Percentiles rank a stretch among this genome's conserved stretches.
Evolutionary conservation across 2,329 filamentous ascomycete species (phyloP).

Genomic region (Neoscytalidium dimidiatum): DNA sequence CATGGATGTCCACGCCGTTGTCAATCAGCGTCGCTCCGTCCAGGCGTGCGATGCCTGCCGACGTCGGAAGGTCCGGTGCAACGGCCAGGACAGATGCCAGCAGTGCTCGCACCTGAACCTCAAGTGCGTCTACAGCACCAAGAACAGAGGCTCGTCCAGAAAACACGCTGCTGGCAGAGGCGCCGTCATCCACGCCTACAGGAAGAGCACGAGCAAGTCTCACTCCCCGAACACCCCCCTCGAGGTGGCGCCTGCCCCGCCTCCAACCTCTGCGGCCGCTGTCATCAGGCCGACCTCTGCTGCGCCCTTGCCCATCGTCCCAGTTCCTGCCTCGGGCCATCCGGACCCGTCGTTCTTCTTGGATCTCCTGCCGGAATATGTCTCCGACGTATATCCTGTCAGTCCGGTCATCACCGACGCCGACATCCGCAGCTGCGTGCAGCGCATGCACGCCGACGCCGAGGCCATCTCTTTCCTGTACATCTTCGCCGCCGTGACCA

Average conservation of each 20-base stretch:
- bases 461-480: slow-evolving; percentile 47
- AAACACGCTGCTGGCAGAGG: slow-evolving; percentile 75
- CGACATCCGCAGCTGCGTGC: slow-evolving; percentile 39
- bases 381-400: slow-evolving; percentile 49
- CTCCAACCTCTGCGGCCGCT: neutral
- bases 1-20: neutral
- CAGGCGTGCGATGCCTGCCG: slow-evolving; percentile 72
- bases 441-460: slow-evolving; percentile 4
- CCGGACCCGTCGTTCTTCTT: slow-evolving; percentile 37
- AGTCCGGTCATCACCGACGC: slow-evolving; percentile 48
- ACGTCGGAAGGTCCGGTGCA: slow-evolving; percentile 74
- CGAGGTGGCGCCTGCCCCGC: neutral
- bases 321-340: slow-evolving; percentile 55
- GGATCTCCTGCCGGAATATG: slow-evolving; percentile 48
- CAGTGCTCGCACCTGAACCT: slow-evolving; percentile 70
- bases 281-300: neutral
- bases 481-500: slow-evolving; percentile 39
- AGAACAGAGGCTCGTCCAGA: slow-evolving; percentile 75
- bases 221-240: neutral
- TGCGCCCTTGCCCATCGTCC: slow-evolving; percentile 43
- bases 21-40: slow-evolving; percentile 33
- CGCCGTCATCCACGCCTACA: slow-evolving; percentile 71
- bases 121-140: slow-evolving; percentile 72
- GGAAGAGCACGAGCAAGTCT: slow-evolving; percentile 44
- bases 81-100: slow-evolving; percentile 69